Percentiles rank a stretch among this genome's conserved stretches.
Conservation (phyloP, 345 rosid genomes). For the Syzygium grande region DNA sequence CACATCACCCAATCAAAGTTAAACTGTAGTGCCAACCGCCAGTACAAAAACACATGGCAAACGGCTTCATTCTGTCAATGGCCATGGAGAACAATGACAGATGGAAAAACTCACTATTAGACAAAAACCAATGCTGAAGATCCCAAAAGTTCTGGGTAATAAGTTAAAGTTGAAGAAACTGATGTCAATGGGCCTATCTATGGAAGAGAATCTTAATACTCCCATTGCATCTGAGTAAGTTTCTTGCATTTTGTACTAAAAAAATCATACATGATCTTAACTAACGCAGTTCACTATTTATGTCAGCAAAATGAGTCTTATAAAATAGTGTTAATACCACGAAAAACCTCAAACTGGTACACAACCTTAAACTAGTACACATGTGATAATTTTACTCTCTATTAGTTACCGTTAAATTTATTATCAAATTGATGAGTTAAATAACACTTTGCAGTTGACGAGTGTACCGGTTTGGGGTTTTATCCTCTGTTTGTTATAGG, state of each 20-base stretch:
- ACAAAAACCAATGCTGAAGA: neutral
- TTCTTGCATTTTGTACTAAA: neutral
- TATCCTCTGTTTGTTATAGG: too few relatives aligned
- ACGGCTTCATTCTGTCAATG: neutral
- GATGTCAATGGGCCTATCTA: neutral
- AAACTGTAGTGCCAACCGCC: neutral
- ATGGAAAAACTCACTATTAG: neutral
- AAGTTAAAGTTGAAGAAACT: neutral
- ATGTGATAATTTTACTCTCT: too few relatives aligned
- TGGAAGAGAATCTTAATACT: neutral
- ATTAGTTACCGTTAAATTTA: too few relatives aligned
- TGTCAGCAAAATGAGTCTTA: neutral
- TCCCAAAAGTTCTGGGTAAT: neutral
- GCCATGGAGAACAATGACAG: neutral
- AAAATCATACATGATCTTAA: neutral
- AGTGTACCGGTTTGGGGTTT: too few relatives aligned
- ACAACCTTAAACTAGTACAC: too few relatives aligned
- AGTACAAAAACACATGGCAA: neutral
- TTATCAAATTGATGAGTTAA: too few relatives aligned
- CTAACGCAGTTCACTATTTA: neutral
- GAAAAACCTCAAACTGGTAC: too few relatives aligned
- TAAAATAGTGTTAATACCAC: neutral
- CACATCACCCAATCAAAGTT: neutral
- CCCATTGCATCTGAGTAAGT: neutral
- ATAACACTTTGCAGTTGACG: too few relatives aligned